phyloP scores from a whole-genome alignment of 2,329 filamentous ascomycete species.

The Xylaria sp. region DNA sequence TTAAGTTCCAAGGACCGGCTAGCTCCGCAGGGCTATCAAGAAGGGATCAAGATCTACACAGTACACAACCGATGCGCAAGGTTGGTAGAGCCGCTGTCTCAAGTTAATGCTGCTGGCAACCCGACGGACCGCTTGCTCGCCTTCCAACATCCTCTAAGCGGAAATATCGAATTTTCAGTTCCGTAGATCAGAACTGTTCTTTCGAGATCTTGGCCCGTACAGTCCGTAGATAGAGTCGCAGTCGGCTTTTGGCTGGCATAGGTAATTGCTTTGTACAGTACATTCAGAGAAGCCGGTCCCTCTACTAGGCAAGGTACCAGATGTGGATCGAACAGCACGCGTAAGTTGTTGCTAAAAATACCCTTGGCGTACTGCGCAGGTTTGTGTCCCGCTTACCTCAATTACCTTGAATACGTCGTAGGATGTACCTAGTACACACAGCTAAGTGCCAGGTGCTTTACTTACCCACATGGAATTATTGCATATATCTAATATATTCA shows the following conservation, averaged over 20 bases:
- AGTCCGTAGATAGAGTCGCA: too few species aligned
- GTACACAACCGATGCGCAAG: slow-evolving; percentile 24
- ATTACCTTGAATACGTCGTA: too few species aligned
- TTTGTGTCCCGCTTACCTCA: too few species aligned
- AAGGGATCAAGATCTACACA: slow-evolving; percentile 15
- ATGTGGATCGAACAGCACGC: not conserved
- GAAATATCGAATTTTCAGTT: slow-evolving; percentile 19
- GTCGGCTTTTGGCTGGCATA: slow-evolving; percentile 5
- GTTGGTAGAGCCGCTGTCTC: slow-evolving; percentile 30
- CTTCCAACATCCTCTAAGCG: slow-evolving; percentile 16
- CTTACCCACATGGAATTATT: too few species aligned
- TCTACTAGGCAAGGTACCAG: too few species aligned
- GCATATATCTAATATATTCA: too few species aligned
- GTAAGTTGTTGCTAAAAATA: not conserved
- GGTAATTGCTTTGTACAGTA: too few species aligned
- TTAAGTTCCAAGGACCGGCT: slow-evolving; percentile 25
- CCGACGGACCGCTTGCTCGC: slow-evolving; percentile 18
- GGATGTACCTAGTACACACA: too few species aligned
- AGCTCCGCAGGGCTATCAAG: slow-evolving; percentile 23
- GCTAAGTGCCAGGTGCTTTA: too few species aligned
- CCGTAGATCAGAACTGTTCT: slow-evolving; percentile 21
- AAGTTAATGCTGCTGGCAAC: slow-evolving; percentile 27
- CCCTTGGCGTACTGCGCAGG: not conserved
- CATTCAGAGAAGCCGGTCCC: too few species aligned
- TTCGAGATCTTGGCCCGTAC: slow-evolving; percentile 8